phyloP scores from a whole-genome alignment of 176 grass and related monocot species.

The Juncus inflexus region DNA sequence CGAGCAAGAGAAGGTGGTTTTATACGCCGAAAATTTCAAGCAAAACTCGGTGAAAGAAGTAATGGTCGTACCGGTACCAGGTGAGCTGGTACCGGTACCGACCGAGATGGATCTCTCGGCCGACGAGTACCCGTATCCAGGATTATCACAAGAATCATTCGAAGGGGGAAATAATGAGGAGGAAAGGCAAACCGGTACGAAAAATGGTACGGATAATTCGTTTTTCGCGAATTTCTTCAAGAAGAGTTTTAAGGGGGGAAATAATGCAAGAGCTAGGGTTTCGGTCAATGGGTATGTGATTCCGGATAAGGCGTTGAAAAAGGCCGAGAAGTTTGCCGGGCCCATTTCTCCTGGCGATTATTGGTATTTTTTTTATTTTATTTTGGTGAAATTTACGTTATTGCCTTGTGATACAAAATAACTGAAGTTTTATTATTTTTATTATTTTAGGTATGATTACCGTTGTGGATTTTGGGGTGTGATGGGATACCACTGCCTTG shows the following conservation, averaged over 20 bases:
- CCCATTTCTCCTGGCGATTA: conserved; percentile 73
- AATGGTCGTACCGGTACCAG: conserved; percentile 34
- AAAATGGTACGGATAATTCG: conserved; percentile 45
- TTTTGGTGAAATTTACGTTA: background rate
- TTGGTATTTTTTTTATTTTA: conserved; percentile 42
- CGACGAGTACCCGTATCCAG: conserved; percentile 42
- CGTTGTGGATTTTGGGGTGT: conserved; percentile 93
- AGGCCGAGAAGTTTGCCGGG: conserved; percentile 82
- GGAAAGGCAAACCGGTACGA: conserved; percentile 32
- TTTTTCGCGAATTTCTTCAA: conserved; percentile 83
- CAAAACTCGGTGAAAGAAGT: conserved; percentile 69
- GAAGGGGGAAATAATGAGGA: conserved; percentile 34
- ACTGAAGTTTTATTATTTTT: conserved; percentile 1
- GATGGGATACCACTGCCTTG: conserved; percentile 65
- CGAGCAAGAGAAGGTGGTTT: conserved; percentile 64
- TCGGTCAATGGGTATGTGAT: conserved; percentile 78
- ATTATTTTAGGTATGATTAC: conserved; percentile 66
- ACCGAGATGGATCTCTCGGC: conserved; percentile 54
- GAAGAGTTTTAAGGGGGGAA: conserved; percentile 67
- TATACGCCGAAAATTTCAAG: conserved; percentile 57
- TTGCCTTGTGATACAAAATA: too few species aligned
- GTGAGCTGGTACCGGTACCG: conserved; percentile 31
- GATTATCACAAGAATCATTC: conserved; percentile 39
- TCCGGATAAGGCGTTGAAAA: conserved; percentile 53
- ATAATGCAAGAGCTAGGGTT: conserved; percentile 53